phyloP scores from a whole-genome alignment of 208 protist species.

The Giardia muris region DNA sequence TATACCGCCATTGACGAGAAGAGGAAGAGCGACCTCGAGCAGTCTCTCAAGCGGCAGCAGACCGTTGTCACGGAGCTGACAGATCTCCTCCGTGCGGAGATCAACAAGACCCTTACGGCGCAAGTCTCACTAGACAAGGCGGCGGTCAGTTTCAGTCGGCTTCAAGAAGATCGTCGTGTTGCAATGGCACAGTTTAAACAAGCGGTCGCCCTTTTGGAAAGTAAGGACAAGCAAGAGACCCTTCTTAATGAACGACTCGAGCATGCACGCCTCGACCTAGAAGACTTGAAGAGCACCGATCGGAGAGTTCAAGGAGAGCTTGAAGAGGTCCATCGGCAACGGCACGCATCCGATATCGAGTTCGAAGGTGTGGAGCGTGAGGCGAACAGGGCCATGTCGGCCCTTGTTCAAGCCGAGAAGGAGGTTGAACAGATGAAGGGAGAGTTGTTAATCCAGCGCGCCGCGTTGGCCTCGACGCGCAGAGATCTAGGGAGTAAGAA shows the following conservation, averaged over 20 bases:
- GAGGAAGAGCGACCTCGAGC: not conserved
- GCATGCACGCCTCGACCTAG: not conserved
- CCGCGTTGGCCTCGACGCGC: not conserved
- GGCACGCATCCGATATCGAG: not conserved
- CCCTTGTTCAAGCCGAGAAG: not conserved
- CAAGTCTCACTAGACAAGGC: not conserved
- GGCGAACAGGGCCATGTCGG: not conserved
- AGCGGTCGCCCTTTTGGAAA: not conserved
- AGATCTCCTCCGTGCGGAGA: not conserved
- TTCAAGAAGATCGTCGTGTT: not conserved
- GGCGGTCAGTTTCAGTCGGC: not conserved
- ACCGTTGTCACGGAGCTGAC: not conserved
- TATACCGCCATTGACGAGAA: conserved; percentile 28
- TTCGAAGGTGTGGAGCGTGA: not conserved
- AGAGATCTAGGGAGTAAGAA: not conserved
- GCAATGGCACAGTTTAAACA: not conserved
- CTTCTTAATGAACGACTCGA: not conserved
- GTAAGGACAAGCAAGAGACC: not conserved
- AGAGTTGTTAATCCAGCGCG: not conserved
- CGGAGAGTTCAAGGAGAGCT: not conserved
- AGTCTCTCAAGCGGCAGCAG: not conserved
- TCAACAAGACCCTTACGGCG: not conserved
- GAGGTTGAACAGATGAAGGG: not conserved
- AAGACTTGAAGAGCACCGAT: not conserved
- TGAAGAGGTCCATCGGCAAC: not conserved